Percentiles rank a stretch among this genome's conserved stretches.
phyloP scores from a whole-genome alignment of 805 yeast species.

The Scheffersomyces amazonensis region DNA sequence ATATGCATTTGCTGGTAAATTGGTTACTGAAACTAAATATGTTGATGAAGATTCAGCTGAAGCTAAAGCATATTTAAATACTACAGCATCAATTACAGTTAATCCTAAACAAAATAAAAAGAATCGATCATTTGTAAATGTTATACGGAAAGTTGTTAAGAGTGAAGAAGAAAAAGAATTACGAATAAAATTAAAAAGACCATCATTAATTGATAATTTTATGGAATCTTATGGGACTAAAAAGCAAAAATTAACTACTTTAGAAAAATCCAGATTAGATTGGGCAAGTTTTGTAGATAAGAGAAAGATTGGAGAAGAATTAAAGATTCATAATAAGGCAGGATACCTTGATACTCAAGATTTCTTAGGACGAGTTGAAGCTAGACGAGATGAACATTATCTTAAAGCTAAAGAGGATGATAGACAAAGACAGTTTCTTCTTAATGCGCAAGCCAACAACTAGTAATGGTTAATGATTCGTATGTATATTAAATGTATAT shows the following conservation, averaged over 20 bases:
- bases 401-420: slow-evolving; percentile 41
- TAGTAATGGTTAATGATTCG: too few species aligned
- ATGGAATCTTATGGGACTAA: slow-evolving; percentile 60
- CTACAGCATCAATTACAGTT: slow-evolving; percentile 37
- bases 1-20: slow-evolving; percentile 88
- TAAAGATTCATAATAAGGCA: slow-evolving; percentile 75
- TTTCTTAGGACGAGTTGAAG: slow-evolving; percentile 74
- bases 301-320: slow-evolving; percentile 79
- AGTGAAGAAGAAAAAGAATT: slow-evolving; percentile 33
- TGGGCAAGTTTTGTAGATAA: slow-evolving; percentile 94
- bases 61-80: slow-evolving; percentile 74
- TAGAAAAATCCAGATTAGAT: slow-evolving; percentile 89
- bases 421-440: slow-evolving; percentile 9
- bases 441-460: neutral
- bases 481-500: too few species aligned
- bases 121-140: slow-evolving; percentile 28
- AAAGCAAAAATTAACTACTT: slow-evolving; percentile 74
- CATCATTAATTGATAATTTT: slow-evolving; percentile 74
- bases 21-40: slow-evolving; percentile 70
- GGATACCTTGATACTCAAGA: slow-evolving; percentile 93
- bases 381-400: slow-evolving; percentile 49
- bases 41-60: slow-evolving; percentile 81
- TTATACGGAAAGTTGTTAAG: slow-evolving; percentile 30
- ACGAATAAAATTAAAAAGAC: slow-evolving; percentile 63
- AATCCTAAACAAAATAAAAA: slow-evolving; percentile 9